Percentiles rank a stretch among this genome's conserved stretches.
These are phyloP conservation scores for Verruconis gallopava DNA, from an alignment of 2,329 filamentous ascomycete species.

Conservation along the genomic window DNA sequence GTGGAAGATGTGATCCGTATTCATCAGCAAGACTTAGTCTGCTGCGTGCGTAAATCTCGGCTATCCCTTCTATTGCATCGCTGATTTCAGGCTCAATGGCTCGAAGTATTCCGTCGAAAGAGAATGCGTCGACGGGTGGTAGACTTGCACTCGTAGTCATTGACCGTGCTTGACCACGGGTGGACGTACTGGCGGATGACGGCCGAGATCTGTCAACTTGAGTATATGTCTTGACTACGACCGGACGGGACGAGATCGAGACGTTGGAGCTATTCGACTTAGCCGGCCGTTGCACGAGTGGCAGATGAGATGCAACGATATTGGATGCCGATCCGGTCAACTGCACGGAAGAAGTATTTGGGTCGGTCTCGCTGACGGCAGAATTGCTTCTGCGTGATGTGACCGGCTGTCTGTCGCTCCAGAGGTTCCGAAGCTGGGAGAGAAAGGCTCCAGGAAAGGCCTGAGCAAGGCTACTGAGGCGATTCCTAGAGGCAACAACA, in stretches of 20 bases:
- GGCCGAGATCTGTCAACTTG: constrained; percentile 22
- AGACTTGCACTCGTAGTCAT: constrained; percentile 11
- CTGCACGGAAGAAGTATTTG: not conserved
- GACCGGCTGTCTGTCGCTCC: not conserved
- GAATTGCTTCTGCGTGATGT: not conserved
- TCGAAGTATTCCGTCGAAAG: constrained; percentile 41
- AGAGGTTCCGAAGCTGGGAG: not conserved
- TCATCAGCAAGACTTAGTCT: constrained; percentile 49
- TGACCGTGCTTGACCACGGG: constrained; percentile 5
- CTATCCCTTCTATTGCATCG: constrained; percentile 46
- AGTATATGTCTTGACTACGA: constrained; percentile 31
- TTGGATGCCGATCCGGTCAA: not conserved
- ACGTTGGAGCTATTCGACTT: constrained; percentile 26
- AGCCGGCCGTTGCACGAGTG: constrained; percentile 11
- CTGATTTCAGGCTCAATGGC: constrained; percentile 47
- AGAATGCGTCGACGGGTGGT: constrained; percentile 40
- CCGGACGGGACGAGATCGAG: constrained; percentile 30
- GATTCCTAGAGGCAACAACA: too few species aligned
- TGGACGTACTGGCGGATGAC: constrained; percentile 14
- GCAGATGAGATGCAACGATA: constrained; percentile 2
- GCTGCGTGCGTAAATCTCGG: constrained; percentile 49
- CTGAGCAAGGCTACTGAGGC: not conserved
- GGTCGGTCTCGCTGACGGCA: not conserved
- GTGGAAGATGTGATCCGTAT: constrained; percentile 48
- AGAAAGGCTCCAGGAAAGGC: not conserved